A percentile compares a stretch with the other conserved stretches of the same genome.
These are phyloP conservation scores for Globisporangium abappressorium DNA, from an alignment of 352 stramenopile species.

Conservation along the genomic window DNA sequence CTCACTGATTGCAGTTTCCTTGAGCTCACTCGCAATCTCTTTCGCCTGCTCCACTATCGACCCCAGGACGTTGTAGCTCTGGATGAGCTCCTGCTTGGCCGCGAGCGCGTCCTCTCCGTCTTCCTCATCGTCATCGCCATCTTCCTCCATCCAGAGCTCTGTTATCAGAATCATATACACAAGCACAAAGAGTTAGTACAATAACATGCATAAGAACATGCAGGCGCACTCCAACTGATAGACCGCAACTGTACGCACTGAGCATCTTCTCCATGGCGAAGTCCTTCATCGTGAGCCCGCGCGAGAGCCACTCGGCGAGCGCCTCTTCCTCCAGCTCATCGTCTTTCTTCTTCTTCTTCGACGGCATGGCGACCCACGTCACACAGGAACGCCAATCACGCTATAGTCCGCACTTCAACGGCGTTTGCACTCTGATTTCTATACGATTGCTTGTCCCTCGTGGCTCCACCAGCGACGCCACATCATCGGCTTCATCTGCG, in stretches of 20 bases:
- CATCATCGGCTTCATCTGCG: not conserved
- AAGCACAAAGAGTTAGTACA: not conserved
- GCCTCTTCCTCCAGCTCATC: conserved; percentile 68
- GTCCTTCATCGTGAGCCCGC: conserved; percentile 52
- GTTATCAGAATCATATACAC: not conserved
- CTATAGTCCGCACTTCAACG: not conserved
- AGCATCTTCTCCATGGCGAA: conserved; percentile 82
- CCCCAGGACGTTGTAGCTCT: conserved; percentile 43
- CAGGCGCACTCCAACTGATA: not conserved
- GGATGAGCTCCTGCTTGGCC: conserved; percentile 66
- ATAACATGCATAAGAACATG: not conserved
- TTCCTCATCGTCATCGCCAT: conserved; percentile 34
- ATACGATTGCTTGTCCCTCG: not conserved
- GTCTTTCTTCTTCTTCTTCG: conserved; percentile 25
- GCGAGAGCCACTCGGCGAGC: conserved; percentile 67
- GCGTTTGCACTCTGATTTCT: not conserved
- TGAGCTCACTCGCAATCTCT: conserved; percentile 34
- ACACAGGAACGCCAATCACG: not conserved
- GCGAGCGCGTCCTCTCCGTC: conserved; percentile 35
- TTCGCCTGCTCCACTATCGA: conserved; percentile 46
- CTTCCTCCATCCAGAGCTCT: conserved; percentile 74
- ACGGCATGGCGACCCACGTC: conserved; percentile 6
- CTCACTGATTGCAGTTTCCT: conserved; percentile 34
- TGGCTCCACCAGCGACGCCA: not conserved
- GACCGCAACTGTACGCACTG: conserved; percentile 25